phyloP scores from a whole-genome alignment of 176 grass and related monocot species.

The Avena eriantha region DNA sequence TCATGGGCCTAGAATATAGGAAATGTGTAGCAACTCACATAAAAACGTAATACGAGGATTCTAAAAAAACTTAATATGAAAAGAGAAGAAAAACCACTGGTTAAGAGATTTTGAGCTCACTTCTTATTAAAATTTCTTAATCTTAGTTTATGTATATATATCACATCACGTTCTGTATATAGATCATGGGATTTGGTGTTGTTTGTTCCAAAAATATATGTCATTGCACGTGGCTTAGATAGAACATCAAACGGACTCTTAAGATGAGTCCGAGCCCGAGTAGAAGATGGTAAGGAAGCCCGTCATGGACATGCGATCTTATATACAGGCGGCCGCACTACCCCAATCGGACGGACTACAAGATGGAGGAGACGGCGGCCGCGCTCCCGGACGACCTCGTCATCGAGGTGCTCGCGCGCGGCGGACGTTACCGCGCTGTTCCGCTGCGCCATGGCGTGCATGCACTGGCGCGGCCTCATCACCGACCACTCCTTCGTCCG shows the following conservation, averaged over 20 bases:
- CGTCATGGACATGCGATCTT: not conserved
- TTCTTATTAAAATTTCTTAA: too few species aligned
- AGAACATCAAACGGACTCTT: not conserved
- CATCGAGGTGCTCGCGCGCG: not conserved
- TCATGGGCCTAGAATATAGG: too few species aligned
- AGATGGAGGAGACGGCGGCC: not conserved
- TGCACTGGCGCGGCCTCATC: not conserved
- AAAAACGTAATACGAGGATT: too few species aligned
- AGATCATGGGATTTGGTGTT: too few species aligned
- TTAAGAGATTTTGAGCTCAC: too few species aligned
- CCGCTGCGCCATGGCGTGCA: not conserved
- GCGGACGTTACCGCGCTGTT: not conserved
- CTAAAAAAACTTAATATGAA: too few species aligned
- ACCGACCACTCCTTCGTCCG: not conserved
- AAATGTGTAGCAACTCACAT: too few species aligned
- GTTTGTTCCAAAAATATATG: too few species aligned
- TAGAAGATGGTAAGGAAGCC: not conserved
- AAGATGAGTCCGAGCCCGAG: not conserved
- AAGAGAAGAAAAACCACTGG: too few species aligned
- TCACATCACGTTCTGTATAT: too few species aligned
- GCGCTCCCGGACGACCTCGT: not conserved
- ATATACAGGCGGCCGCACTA: not conserved
- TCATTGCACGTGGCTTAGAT: too few species aligned
- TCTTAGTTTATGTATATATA: too few species aligned
- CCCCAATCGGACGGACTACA: not conserved